Base-by-base conservation (phyloP, 495 filamentous ascomycete genomes). In the Aspergillus sclerotioniger region DNA sequence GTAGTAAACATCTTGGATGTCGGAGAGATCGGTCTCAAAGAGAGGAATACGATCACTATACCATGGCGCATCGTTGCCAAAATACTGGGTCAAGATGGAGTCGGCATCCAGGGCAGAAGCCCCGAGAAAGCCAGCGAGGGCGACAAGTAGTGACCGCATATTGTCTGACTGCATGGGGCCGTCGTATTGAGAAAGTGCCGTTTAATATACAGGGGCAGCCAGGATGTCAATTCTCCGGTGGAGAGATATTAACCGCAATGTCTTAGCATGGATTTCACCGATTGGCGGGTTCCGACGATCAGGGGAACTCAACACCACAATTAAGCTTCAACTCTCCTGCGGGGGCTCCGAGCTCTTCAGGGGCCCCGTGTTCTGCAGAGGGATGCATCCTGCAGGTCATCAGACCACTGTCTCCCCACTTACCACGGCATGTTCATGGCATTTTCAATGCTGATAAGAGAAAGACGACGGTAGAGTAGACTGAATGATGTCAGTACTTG, bases 1-100 rank as follows among this genome's bases (percentile, higher is more conserved):
- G 49, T 72, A 72, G 58, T 70, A 72, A 35, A 70, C 67, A 16
- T 70, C 67, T 20, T 62, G 58, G 53, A 70, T 63, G 6, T 61
- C 61, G 33, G 57, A 44, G 4, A 43, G 28, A 21, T 52, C 56
- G 41, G 64, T 54, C 33, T 63, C 61, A 21, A 67, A 63, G 7
- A 67, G 16, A 0, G 64, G 64, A 19, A 67, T 67, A 12, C 64
- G 60, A 33, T 57, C 39, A 1, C 12, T 19, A 28, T 67, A 67
- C 64, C 64, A 67, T 3, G 61, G 31, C 6, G 61, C 53, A 17
- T 67, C 64, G 20, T 63, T 61, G 21, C 58, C 64, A 41, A 63
- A 63, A 44, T 67, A 66, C 32, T 58, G 20, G 13, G 28, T 13
- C 4, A 46, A 53, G 8, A 59, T 39, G 9, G 47, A 41, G 2